Evolutionary conservation across 2,329 filamentous ascomycete genomes (phyloP), one percentile per base, ranked within the genome.

Genomic region (Periconia sp.): DNA sequence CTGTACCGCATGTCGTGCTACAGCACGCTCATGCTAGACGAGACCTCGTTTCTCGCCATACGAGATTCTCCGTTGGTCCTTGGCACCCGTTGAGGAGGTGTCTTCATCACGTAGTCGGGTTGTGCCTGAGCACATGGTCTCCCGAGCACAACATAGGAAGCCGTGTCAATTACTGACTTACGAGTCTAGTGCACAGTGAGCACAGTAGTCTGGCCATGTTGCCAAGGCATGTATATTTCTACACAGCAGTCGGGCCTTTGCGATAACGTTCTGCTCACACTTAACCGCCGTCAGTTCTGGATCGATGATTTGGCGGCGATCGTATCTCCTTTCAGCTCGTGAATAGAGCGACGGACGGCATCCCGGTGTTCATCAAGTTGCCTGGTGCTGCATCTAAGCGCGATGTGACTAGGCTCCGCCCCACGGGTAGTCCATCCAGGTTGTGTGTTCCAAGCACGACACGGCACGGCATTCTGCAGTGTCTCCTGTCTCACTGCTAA

Each of bases 291-390:
- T n/a, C n/a, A n/a, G n/a, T n/a, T n/a, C n/a, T n/a, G n/a, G n/a
- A n/a, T n/a, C n/a, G n/a, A n/a, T n/a, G n/a, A n/a, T n/a, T n/a
- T n/a, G n/a, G n/a, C n/a, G n/a, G n/a, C n/a, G n/a, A n/a, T n/a
- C n/a, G n/a, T n/a, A n/a, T n/a, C n/a, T n/a, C 23, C 5, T 38
- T 38, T 7, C 10, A 30, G 28, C 7, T 15, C 10, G 7, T 30
- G 37, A 12, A n/a, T 18, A 16, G 5, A 9, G 25, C 37, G 3
- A 9, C 5, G 31, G n/a, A 24, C 7, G 10, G 10, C 19, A 37
- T 41, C 32, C 34, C 24, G 18, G 42, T 40, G 31, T 30, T 9
- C 38, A 46, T 46, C 34, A 36, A 15, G 15, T 9, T 33, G 25
- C 18, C 23, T 12, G 32, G 12, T 21, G 15, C 26, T 41, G 29